Base-by-base conservation (phyloP, 768 basidiomycete genomes). In the Tulasnella sp. region DNA sequence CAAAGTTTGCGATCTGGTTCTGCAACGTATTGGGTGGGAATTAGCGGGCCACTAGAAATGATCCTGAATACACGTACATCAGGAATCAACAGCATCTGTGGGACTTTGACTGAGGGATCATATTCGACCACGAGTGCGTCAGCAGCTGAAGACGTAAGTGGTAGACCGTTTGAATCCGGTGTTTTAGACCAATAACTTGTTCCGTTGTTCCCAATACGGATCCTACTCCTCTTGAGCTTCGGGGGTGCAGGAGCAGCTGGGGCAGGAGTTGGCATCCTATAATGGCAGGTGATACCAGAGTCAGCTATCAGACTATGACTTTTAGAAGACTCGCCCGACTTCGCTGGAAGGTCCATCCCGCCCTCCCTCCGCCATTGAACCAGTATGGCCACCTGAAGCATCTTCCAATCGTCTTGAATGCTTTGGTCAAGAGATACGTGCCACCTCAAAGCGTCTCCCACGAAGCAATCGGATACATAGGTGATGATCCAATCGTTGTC, bases 401-500 rank as follows among this genome's bases (percentile, higher is more conserved):
- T 11, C 39, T 26, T 32, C 73, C 39, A 74, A 26, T 48, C 73
- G 1, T 55, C 44, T 35, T 55, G 39, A 18, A 74, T 26, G 29
- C n/a, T 55, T 6, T 15, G 44, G 20, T 48, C 71, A 16, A 73
- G 71, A 16, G 71, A 42, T 48, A 73, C n/a, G 20, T 48, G 44
- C 73, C 73, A 74, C 9, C 51, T 51, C 18, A 44, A 26, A 15
- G 73, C 73, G 11, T 55, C 32, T 16, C 73, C 44, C n/a, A 48
- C 73, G 26, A 74, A 74, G 26, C 73, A 74, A 26, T 35, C 44
- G 11, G 44, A 48, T 20, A 55, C 23, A 11, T 32, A 55, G 18
- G 39, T 55, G 26, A 48, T 35, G 9, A 74, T 74, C 73, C 71
- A 73, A 15, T 73, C 71, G 40, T 73, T 44, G 73, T 74, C 73